Evolutionary conservation across 257 asterid species (phyloP).

Genomic region (Capsicum baccatum): DNA sequence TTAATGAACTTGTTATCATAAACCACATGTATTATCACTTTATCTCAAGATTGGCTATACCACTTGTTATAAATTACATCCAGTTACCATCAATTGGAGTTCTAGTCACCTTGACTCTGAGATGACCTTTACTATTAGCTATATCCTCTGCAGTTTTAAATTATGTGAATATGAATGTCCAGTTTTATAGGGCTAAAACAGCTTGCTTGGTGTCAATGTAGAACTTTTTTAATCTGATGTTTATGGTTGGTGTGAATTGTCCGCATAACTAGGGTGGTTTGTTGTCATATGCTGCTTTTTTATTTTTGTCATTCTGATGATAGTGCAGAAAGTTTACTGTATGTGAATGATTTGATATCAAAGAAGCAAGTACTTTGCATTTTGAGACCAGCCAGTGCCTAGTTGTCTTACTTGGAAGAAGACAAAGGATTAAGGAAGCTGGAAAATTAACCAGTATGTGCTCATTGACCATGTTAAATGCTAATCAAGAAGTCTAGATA

Average conservation of each 20-base stretch:
- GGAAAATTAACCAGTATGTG: conserved; percentile 19
- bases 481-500: neutral
- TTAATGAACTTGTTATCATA: too few relatives aligned
- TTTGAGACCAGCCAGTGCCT: neutral
- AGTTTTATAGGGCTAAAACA: neutral
- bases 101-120: neutral
- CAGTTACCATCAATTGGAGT: neutral
- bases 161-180: neutral
- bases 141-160: neutral
- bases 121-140: neutral
- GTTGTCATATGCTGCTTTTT: neutral
- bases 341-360: neutral
- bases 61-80: neutral
- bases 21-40: too few relatives aligned
- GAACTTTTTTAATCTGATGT: neutral
- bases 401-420: neutral
- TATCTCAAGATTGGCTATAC: neutral
- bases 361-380: conserved; percentile 1
- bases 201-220: conserved; percentile 1
- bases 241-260: conserved; percentile 1
- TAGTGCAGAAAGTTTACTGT: neutral
- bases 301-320: neutral
- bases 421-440: neutral
- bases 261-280: conserved; percentile 1
- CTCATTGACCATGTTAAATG: conserved; percentile 9